Evolutionary conservation across 2,329 filamentous ascomycete species (phyloP).

Genomic region (Camillea tinctor): DNA sequence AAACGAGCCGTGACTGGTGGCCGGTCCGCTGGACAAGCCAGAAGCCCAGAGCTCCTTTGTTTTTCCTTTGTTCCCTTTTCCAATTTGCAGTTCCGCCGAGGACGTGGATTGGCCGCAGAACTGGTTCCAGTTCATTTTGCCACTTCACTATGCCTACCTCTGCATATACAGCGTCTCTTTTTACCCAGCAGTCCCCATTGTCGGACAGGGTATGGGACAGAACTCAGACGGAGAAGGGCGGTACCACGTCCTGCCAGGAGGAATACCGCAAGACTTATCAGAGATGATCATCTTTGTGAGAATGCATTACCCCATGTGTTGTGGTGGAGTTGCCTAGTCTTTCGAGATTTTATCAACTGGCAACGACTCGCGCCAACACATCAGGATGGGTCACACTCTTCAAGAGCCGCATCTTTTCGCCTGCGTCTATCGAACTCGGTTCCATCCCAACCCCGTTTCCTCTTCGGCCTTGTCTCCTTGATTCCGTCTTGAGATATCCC

Average conservation of each 20-base stretch:
- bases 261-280: constrained; percentile 40
- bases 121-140: constrained; percentile 42
- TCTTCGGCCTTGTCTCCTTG: constrained; percentile 36
- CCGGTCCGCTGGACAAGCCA: constrained; percentile 26
- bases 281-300: constrained; percentile 47
- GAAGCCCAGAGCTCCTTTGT: constrained; percentile 18
- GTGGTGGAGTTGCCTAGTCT: constrained; percentile 64
- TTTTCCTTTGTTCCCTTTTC: constrained; percentile 14
- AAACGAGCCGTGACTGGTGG: constrained; percentile 26
- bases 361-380: constrained; percentile 86
- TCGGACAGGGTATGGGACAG: constrained; percentile 31
- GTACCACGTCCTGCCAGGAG: constrained; percentile 33
- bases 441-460: constrained; percentile 30
- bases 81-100: constrained; percentile 30
- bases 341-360: constrained; percentile 72
- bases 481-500: constrained; percentile 44
- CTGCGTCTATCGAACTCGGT: constrained; percentile 55
- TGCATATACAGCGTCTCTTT: constrained; percentile 38
- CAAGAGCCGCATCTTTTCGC: constrained; percentile 64
- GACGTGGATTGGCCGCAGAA: constrained; percentile 39
- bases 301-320: constrained; percentile 51
- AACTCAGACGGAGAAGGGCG: constrained; percentile 27
- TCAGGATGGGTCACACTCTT: constrained; percentile 71
- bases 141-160: constrained; percentile 42
- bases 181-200: constrained; percentile 32